These are phyloP conservation scores for Tricharina praecox DNA, from an alignment of 495 filamentous ascomycete genomes.

Conservation along the genomic window DNA sequence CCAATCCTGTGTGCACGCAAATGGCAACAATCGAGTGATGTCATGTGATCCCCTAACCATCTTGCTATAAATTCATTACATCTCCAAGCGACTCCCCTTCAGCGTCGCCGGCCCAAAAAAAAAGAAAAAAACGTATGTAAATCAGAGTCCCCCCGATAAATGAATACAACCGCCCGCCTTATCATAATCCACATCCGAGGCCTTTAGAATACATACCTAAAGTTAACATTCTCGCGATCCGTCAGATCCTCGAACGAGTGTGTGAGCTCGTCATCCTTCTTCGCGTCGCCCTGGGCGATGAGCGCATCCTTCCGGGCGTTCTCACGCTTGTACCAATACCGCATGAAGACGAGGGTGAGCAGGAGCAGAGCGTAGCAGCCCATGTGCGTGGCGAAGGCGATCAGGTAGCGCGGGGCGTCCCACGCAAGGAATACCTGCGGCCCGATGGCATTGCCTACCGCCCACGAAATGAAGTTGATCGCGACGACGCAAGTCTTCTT, in stretches of 20 bases:
- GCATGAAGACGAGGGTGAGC: conserved; percentile 31
- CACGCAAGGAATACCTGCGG: conserved; percentile 38
- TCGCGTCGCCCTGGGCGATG: conserved; percentile 31
- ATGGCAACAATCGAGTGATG: too few relatives aligned
- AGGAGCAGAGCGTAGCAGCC: conserved; percentile 37
- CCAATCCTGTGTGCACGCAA: too few relatives aligned
- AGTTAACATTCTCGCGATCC: conserved; percentile 40
- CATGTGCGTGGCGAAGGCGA: conserved; percentile 39
- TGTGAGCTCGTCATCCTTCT: conserved; percentile 29
- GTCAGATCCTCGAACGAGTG: conserved; percentile 45
- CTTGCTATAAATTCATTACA: too few relatives aligned
- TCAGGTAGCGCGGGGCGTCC: conserved; percentile 36
- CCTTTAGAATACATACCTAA: conserved; percentile 36
- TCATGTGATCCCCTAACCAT: too few relatives aligned
- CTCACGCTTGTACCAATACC: conserved; percentile 32
- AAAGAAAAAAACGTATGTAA: too few relatives aligned
- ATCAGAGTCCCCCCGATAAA: too few relatives aligned
- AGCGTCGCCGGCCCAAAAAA: too few relatives aligned
- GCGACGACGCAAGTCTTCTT: conserved; percentile 37
- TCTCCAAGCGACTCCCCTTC: too few relatives aligned
- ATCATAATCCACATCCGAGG: too few relatives aligned
- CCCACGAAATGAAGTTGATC: conserved; percentile 36
- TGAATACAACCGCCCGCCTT: too few relatives aligned
- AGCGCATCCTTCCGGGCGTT: conserved; percentile 35
- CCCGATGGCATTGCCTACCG: conserved; percentile 34